Percentiles rank a stretch among this genome's conserved stretches.
Evolutionary conservation across 2,329 filamentous ascomycete species (phyloP).

Genomic region (Botrytis galanthina): DNA sequence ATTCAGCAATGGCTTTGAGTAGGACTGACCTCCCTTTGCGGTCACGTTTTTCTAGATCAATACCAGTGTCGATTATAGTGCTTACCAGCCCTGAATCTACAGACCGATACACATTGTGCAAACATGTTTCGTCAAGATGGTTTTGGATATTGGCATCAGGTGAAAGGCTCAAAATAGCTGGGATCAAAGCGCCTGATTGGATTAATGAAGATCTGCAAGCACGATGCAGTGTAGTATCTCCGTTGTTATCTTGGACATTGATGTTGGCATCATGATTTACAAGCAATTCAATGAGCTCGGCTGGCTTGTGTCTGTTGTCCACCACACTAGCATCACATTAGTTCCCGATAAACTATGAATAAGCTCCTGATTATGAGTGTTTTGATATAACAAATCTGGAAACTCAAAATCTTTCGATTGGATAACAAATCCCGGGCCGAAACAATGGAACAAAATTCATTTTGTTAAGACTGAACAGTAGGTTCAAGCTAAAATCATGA

Average conservation of each 20-base stretch:
- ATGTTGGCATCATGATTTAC: slow-evolving; percentile 22
- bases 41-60: not conserved
- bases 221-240: slow-evolving; percentile 22
- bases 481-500: not conserved
- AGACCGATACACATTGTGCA: not conserved
- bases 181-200: fast-evolving
- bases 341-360: not conserved
- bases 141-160: slow-evolving; percentile 10
- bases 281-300: not conserved
- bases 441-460: not conserved
- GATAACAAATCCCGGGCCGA: not conserved
- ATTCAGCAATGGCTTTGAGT: not conserved
- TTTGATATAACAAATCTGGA: not conserved
- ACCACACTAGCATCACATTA: not conserved
- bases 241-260: slow-evolving; percentile 19
- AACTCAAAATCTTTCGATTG: not conserved
- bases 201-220: not conserved
- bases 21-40: not conserved
- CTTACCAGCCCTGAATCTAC: not conserved
- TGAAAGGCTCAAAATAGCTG: not conserved
- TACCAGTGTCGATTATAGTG: not conserved
- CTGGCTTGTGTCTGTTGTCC: not conserved
- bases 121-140: not conserved
- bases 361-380: not conserved
- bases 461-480: not conserved